A percentile compares a stretch with the other conserved stretches of the same genome.
Evolutionary conservation across 371 early-diverging fungal species (phyloP).

Genomic region (Phascolomyces articulosus): DNA sequence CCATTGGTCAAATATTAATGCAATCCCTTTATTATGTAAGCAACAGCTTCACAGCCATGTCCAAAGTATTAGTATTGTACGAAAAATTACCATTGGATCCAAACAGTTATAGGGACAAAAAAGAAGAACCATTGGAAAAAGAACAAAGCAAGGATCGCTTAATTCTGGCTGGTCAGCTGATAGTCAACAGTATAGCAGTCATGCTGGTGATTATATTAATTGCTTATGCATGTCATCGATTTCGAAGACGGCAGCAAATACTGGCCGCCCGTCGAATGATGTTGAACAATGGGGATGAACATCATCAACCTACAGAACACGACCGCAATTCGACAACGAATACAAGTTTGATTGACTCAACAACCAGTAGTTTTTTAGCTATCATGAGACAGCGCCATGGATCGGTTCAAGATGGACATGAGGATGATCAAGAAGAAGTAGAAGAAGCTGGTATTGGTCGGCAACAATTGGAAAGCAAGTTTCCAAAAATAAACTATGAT

Average conservation of each 20-base stretch:
- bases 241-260: conserved; percentile 1
- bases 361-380: conserved; percentile 7
- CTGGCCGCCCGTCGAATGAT: not conserved
- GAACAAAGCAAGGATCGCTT: not conserved
- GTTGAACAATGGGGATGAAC: not conserved
- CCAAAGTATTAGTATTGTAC: not conserved
- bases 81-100: not conserved
- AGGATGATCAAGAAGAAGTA: not conserved
- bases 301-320: not conserved
- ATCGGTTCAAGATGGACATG: no score
- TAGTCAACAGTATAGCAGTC: conserved; percentile 16
- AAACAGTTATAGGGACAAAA: not conserved
- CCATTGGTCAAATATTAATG: conserved; percentile 6
- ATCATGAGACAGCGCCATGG: conserved; percentile 4
- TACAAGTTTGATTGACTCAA: not conserved
- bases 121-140: not conserved
- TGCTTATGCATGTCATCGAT: conserved; percentile 12
- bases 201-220: conserved; percentile 8
- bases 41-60: not conserved
- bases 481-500: conserved; percentile 17
- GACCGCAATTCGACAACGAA: not conserved
- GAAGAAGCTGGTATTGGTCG: conserved; percentile 8
- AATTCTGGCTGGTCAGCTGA: conserved; percentile 13
- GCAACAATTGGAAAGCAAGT: conserved; percentile 15
- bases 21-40: conserved; percentile 4